Conservation (phyloP, 2,329 filamentous ascomycete genomes). For the Phaeoacremonium minimum region DNA sequence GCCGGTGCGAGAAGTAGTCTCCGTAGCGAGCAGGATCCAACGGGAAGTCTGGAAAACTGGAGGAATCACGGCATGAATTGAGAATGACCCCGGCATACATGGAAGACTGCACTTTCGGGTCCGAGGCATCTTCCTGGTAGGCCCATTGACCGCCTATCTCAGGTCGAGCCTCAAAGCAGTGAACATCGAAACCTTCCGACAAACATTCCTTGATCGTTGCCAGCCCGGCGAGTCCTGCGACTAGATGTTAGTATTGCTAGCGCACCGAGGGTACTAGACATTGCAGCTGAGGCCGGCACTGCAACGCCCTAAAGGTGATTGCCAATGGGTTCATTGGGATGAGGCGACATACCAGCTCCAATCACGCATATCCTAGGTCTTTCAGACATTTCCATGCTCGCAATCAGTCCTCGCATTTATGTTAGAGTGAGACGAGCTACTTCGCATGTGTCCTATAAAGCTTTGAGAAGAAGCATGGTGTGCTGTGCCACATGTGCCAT, state of each 20-base stretch:
- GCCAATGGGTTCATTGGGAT: not conserved
- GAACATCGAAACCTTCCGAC: slow-evolving; percentile 25
- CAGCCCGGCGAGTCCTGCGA: slow-evolving; percentile 28
- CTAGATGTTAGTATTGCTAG: too few species aligned
- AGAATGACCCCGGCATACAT: slow-evolving; percentile 29
- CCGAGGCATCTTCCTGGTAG: slow-evolving; percentile 21
- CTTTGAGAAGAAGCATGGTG: too few species aligned
- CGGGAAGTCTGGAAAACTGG: slow-evolving; percentile 33
- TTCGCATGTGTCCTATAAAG: too few species aligned
- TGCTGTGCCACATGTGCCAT: too few species aligned
- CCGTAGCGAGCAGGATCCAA: slow-evolving; percentile 30
- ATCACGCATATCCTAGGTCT: slow-evolving; percentile 7
- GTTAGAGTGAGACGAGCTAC: too few species aligned
- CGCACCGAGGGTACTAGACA: too few species aligned
- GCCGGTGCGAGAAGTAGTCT: slow-evolving; percentile 28
- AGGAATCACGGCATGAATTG: slow-evolving; percentile 30
- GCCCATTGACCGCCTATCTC: slow-evolving; percentile 33
- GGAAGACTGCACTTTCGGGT: slow-evolving; percentile 16
- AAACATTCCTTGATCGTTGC: slow-evolving; percentile 30
- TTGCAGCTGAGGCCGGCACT: too few species aligned
- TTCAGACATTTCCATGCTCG: too few species aligned
- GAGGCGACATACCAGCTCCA: slow-evolving; percentile 3
- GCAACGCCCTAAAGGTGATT: not conserved
- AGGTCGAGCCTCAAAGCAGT: slow-evolving; percentile 26
- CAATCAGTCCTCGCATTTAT: too few species aligned